These are phyloP conservation scores for Aechmea fasciata DNA, from an alignment of 176 grass and related monocot genomes.

Conservation along the genomic window DNA sequence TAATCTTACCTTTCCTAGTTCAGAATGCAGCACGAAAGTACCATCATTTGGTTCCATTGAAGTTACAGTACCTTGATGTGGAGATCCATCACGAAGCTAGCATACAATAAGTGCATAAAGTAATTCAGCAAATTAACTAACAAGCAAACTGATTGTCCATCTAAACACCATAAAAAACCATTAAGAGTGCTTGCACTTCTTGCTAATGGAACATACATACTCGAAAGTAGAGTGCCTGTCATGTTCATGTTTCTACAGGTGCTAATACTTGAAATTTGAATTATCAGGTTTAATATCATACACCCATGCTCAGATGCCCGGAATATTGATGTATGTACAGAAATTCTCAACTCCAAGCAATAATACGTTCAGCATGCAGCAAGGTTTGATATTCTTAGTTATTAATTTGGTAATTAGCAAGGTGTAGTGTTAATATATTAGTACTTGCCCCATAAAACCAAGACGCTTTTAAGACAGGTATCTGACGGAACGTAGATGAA, in stretches of 20 bases:
- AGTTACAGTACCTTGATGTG: slow-evolving; percentile 85
- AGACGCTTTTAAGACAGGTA: not conserved
- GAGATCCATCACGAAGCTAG: slow-evolving; percentile 88
- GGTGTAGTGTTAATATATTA: no score
- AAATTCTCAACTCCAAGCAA: no score
- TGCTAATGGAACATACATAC: no score
- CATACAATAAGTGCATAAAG: slow-evolving; percentile 19
- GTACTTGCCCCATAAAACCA: not conserved
- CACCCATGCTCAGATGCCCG: not conserved
- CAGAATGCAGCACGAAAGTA: slow-evolving; percentile 71
- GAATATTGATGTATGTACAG: no score
- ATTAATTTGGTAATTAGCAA: no score
- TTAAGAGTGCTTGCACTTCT: no score
- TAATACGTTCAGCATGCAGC: no score
- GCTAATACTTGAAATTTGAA: not conserved
- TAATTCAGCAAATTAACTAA: not conserved
- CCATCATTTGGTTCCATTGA: slow-evolving; percentile 93
- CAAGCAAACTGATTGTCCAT: not conserved
- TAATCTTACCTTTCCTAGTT: slow-evolving; percentile 51
- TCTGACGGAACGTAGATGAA: not conserved
- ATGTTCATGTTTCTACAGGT: not conserved
- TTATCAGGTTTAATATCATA: not conserved
- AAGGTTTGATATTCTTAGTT: no score
- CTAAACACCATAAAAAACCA: not conserved
- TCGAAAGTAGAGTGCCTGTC: not conserved